Base-by-base conservation (phyloP, 345 rosid genomes). In the Salix exigua region DNA sequence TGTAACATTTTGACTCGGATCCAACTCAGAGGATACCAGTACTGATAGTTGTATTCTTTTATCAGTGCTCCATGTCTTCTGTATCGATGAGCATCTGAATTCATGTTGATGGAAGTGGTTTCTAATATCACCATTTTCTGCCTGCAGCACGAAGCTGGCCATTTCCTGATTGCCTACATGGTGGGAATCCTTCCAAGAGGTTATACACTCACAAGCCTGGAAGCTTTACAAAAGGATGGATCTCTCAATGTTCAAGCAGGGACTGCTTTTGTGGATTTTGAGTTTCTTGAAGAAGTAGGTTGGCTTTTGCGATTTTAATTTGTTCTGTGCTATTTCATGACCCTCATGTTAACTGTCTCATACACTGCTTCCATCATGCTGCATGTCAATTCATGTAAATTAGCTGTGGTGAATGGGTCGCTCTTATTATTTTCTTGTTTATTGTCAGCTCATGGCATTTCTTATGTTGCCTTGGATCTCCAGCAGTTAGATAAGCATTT, bases 91-190 rank as follows among this genome's bases (percentile, higher is more conserved):
- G 7, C 33, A 30, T 63, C 35, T 14, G 17, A 26, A 26, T 19
- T 25, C 66, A 25, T 62, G 31, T 62, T 62, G 5, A 62, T 62
- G n/a, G 30, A 48, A 71, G 73, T 26, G 61, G 53, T 17, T 51
- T 5, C 53, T n/a, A 12, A 14, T 0, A 46, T 46, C 17, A 46
- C 65, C 3, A 21, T 28, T 67, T 66, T 25, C 40, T 7, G 18
- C 2, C 14, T 74, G 84, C 86, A 95, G 97, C 99, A 93, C 66
- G 99, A 95, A 88, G 98, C 98, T 61, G 97, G 98, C n/a, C 98
- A 94, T 87, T 91, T 92, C 95, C 83, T 92, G 81, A 85, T 94
- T 51, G 97, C 98, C 21, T 94, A 92, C 82, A 80, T 94, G 84
- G 83, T 90, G 3, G 98, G 97, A 6, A 86, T 92, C 74, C 97